Evolutionary conservation across 192 early-diverging fungal species (phyloP), one percentile per base, ranked within the genome.

Genomic region (Coemansia umbellata): DNA sequence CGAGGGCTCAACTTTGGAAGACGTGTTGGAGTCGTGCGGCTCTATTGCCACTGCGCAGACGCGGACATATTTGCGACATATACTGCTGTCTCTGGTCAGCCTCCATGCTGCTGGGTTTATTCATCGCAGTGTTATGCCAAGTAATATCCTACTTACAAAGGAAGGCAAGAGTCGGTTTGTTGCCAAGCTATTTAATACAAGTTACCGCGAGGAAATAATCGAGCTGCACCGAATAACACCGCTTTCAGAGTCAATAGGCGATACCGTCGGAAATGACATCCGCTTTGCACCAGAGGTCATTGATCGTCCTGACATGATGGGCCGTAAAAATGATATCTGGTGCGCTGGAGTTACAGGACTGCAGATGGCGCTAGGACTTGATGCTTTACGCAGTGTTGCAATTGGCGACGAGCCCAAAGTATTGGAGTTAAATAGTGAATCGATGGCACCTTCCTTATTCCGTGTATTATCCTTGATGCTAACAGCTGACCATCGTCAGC

Each of bases 281-380:
- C 63, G 84, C 52, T 69, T 78, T 7, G 76, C 85, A 11, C 85
- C 85, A 1, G 87, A 89, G 53, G 67, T 83, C 10, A 64, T 79
- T 18, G 83, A 86, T 19, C 55, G 78, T 3, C 81, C 85, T 0
- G 79, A 82, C 15, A 63, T 81, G 10, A 84, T 85, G 48, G 82
- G 80, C 11, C 58, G 82, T 40, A 88, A 88, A 42, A 88, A 89
- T 58, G 88, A 91, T 60, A 79, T 91, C 14, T 91, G 85, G 82
- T 85, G 82, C 35, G 67, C 81, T 0, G 87, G 86, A 15, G 61
- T 86, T 13, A 74, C 84, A 0, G 81, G 83, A 13, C 53, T 89
- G 32, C 82, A 87, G 40, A 91, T 91, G 88, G 50, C 83, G 4
- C 80, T 84, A 63, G 88, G 88, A 11, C 50, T 70, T 10, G 85